Base-by-base conservation (phyloP, 2,329 filamentous ascomycete species). In the Alternaria sp. region DNA sequence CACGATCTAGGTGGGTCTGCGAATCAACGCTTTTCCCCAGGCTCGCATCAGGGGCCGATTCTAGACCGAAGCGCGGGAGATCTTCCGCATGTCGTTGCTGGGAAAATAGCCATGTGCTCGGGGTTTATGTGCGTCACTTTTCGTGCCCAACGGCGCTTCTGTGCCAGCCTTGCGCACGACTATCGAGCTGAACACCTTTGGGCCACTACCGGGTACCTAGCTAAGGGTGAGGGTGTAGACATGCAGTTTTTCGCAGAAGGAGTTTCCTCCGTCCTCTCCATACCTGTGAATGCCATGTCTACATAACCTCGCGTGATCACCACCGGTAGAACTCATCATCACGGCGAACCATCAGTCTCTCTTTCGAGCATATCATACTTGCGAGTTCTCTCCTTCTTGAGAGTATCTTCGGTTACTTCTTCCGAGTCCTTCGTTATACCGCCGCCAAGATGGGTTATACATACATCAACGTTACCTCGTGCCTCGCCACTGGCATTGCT, bases 381-480 rank as follows among this genome's bases (percentile, higher is more conserved):
- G 0, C 37, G n/a, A 18, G 15, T 11, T 18, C 37, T 41, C 37
- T 41, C 37, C 1, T 41, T 11, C 37, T 0, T 41, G 37, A 41
- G 37, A 18, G n/a, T 41, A 41, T 41, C n/a, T 5, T 41, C n/a
- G 4, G n/a, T 41, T 18, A 18, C 37, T 41, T 2, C 15, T 18
- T 41, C 33, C 37, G 37, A 41, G 37, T 41, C 37, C 37, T 21
- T 43, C 23, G 26, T 23, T 49, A 12, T 6, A 41, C 47, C 30
- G 8, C 51, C 20, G 18, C 33, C n/a, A 61, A 21, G n/a, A 61
- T 61, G 59, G 14, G 30, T 53, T 61, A 61, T 45, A 46, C 37
- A 20, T 61, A 61, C 59, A 61, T 61, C 59, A 61, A 58, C 33
- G 45, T 61, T 45, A 49, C 43, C 26, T 61, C 59, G 2, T 61